Evolutionary conservation across 2,329 filamentous ascomycete genomes (phyloP).

Genomic region (Phaeophleospora eucalypticola): DNA sequence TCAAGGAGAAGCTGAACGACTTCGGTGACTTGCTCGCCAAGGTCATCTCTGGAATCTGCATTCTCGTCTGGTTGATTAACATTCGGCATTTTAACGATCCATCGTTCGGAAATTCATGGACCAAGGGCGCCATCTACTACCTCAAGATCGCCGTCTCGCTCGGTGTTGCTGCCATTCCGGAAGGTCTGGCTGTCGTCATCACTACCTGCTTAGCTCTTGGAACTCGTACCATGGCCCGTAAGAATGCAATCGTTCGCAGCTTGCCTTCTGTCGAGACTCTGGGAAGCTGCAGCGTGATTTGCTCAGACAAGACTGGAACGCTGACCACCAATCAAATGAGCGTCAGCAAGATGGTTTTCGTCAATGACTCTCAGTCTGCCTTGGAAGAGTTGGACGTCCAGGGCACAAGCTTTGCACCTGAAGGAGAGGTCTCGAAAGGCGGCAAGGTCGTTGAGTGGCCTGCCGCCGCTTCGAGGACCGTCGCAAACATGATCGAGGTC

Average conservation of each 20-base stretch:
- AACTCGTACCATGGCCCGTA: constrained; percentile 97
- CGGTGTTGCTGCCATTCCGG: constrained; percentile 94
- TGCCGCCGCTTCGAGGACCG: constrained; percentile 66
- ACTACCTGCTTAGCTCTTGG: constrained; percentile 96
- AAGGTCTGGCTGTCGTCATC: constrained; percentile 95
- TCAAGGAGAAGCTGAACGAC: constrained; percentile 98
- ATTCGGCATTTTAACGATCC: constrained; percentile 95
- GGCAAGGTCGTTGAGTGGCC: constrained; percentile 67
- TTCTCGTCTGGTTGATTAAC: constrained; percentile 98
- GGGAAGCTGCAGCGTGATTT: constrained; percentile 98
- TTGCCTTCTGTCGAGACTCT: constrained; percentile 95
- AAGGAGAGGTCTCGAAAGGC: constrained; percentile 63
- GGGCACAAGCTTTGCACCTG: constrained; percentile 86
- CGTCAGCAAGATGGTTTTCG: constrained; percentile 84
- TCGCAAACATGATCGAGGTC: constrained; percentile 71
- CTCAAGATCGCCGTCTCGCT: constrained; percentile 98
- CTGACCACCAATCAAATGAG: constrained; percentile 99
- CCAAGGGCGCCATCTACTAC: constrained; percentile 98
- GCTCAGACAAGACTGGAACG: constrained; percentile 98
- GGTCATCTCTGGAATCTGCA: constrained; percentile 95
- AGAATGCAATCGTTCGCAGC: constrained; percentile 95
- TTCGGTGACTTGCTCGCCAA: constrained; percentile 95
- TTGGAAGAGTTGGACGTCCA: constrained; percentile 85
- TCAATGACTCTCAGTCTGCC: constrained; percentile 67
- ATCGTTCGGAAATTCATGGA: constrained; percentile 77